Base-by-base conservation (phyloP, 345 rosid genomes). In the Raphanus raphanistrum region DNA sequence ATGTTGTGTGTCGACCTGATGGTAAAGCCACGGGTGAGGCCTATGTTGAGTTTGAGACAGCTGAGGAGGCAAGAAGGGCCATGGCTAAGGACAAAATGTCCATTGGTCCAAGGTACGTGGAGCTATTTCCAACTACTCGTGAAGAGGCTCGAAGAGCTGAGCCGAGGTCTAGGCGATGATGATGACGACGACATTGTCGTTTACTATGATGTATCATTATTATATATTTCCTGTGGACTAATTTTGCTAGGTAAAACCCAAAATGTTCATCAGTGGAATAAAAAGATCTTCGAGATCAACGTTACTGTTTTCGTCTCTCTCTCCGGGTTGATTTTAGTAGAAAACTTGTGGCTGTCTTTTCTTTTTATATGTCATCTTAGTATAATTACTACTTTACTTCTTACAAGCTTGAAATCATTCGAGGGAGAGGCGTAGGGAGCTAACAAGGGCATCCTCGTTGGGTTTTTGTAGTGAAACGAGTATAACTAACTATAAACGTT, bases 11-110 rank as follows among this genome's bases (percentile, higher is more conserved):
- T 82, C 89, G 96, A 55, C 90, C 94, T 2, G 97, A 92, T 81
- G 98, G 98, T 73, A 92, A 89, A 80, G 94, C 98, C 78, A 94
- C 97, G 0, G 97, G 98, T 27, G 96, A 94, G 80, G 97, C 97
- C 13, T 94, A 79, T 68, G 97, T 89, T 67, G 97, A 90, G 86
- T 94, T 94, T 82, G 83, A 75, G 68, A 87, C 98, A 0, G 74
- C 73, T 0, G 97, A 88, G 6, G 98, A 92, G 84, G 97, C 97
- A 2, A 90, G 80, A 83, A 84, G 83, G 76, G 97, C 98, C 3
- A 94, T 94, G 98, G 68, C 74, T 75, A 94, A 87, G 83, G 96
- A 94, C 84, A 94, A 90, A 88, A 90, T 88, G 98, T 86, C 88
- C 15, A 92, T 94, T 10, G 97, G 98, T 62, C 76, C 91, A 0